phyloP scores from a whole-genome alignment of 176 grass and related monocot species.

The Avena eriantha region DNA sequence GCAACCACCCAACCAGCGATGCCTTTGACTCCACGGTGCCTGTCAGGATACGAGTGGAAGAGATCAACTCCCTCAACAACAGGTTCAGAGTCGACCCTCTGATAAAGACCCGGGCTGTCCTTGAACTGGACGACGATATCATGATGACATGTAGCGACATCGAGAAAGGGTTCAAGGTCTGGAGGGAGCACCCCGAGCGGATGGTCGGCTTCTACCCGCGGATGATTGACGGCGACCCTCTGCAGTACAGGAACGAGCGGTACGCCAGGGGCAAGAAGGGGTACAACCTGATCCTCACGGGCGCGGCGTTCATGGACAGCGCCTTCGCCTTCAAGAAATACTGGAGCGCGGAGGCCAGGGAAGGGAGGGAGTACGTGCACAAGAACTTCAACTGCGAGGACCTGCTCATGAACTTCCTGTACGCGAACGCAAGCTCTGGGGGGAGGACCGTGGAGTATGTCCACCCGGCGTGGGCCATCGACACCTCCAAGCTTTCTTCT shows the following conservation, averaged over 20 bases:
- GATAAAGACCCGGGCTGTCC: constrained; percentile 89
- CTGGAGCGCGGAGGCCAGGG: constrained; percentile 83
- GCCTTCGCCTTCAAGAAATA: constrained; percentile 85
- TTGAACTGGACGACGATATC: constrained; percentile 98
- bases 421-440: constrained; percentile 51
- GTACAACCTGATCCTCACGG: constrained; percentile 94
- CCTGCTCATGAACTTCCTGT: constrained; percentile 92
- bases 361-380: constrained; percentile 81
- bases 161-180: constrained; percentile 94
- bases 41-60: constrained; percentile 85
- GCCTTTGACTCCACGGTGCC: constrained; percentile 89
- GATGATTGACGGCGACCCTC: constrained; percentile 75
- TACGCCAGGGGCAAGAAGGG: constrained; percentile 88
- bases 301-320: constrained; percentile 94
- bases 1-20: constrained; percentile 61
- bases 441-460: constrained; percentile 84
- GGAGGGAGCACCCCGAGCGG: constrained; percentile 89
- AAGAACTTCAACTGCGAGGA: constrained; percentile 97
- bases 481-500: constrained; percentile 91
- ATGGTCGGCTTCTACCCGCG: constrained; percentile 95
- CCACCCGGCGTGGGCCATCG: constrained; percentile 95
- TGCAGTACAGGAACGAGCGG: constrained; percentile 84
- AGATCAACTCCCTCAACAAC: constrained; percentile 93
- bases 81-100: constrained; percentile 82
- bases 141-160: constrained; percentile 99